Evolutionary conservation across 352 stramenopile genomes (phyloP).

Genomic region (Globisporangium spiculum): DNA sequence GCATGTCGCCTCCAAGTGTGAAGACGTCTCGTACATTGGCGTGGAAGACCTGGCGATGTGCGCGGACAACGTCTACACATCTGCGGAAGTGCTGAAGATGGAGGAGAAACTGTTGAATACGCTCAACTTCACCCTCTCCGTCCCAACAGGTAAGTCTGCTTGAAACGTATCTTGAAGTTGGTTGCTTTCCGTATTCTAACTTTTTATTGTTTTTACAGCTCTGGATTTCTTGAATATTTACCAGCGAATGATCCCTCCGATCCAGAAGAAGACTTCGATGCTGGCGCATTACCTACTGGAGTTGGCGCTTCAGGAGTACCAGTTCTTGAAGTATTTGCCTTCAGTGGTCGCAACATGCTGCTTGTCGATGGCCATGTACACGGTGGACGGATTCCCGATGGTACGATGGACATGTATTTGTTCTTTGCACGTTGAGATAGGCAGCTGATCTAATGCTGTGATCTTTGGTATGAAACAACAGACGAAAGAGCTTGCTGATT

Average conservation of each 20-base stretch:
- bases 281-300: slow-evolving; percentile 89
- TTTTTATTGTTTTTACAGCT: slow-evolving; percentile 30
- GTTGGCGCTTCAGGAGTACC: slow-evolving; percentile 84
- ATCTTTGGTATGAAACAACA: slow-evolving; percentile 19
- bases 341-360: slow-evolving; percentile 85
- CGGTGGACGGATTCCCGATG: slow-evolving; percentile 79
- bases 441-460: background rate
- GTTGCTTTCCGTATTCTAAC: slow-evolving; percentile 4
- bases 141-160: slow-evolving; percentile 70
- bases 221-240: slow-evolving; percentile 91
- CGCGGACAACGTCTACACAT: slow-evolving; percentile 90
- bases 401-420: slow-evolving; percentile 9
- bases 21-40: slow-evolving; percentile 92
- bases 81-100: slow-evolving; percentile 88
- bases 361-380: slow-evolving; percentile 86
- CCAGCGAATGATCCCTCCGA: slow-evolving; percentile 81
- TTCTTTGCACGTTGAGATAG: background rate
- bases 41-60: slow-evolving; percentile 91
- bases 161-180: background rate
- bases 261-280: slow-evolving; percentile 84
- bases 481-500: slow-evolving; percentile 81
- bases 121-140: slow-evolving; percentile 89
- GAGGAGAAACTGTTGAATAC: slow-evolving; percentile 91
- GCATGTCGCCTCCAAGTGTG: slow-evolving; percentile 89
- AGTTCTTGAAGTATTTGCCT: slow-evolving; percentile 83